phyloP scores from a whole-genome alignment of 768 basidiomycete genomes.

The Lactifluus hygrophoroides region DNA sequence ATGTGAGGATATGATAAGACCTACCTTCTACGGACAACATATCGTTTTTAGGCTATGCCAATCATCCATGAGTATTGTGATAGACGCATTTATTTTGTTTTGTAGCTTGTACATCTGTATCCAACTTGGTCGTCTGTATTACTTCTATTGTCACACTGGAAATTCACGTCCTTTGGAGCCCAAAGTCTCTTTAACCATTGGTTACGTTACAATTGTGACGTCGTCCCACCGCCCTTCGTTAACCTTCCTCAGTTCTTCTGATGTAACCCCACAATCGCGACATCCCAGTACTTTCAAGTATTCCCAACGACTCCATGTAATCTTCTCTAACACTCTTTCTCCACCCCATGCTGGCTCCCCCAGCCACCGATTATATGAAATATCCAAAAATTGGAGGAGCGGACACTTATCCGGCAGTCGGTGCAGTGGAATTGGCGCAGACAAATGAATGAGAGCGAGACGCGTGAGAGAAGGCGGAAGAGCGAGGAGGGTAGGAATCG shows the following conservation, averaged over 20 bases:
- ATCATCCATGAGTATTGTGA: neutral
- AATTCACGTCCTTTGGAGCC: neutral
- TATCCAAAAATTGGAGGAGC: conserved; percentile 50
- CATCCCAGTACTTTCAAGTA: conserved; percentile 47
- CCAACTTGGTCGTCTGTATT: neutral
- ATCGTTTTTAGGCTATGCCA: neutral
- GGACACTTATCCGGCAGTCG: conserved; percentile 54
- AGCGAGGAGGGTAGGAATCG: conserved; percentile 36
- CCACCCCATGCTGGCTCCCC: conserved; percentile 24
- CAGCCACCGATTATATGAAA: conserved; percentile 58
- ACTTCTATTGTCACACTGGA: neutral
- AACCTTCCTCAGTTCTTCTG: conserved; percentile 35
- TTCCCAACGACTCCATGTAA: conserved; percentile 53
- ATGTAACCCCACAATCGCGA: conserved; percentile 42
- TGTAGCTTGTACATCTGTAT: conserved; percentile 19
- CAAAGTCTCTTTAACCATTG: neutral
- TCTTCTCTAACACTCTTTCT: conserved; percentile 35
- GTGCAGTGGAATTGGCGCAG: conserved; percentile 41
- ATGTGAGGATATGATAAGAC: neutral
- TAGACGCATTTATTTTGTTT: conserved; percentile 8
- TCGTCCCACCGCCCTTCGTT: conserved; percentile 63
- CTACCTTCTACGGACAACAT: conserved; percentile 1
- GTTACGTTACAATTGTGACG: conserved; percentile 39
- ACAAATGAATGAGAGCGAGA: conserved; percentile 48
- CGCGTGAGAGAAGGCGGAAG: conserved; percentile 60